Evolutionary conservation across 495 filamentous ascomycete genomes (phyloP).

Genomic region (Tuber melanosporum): DNA sequence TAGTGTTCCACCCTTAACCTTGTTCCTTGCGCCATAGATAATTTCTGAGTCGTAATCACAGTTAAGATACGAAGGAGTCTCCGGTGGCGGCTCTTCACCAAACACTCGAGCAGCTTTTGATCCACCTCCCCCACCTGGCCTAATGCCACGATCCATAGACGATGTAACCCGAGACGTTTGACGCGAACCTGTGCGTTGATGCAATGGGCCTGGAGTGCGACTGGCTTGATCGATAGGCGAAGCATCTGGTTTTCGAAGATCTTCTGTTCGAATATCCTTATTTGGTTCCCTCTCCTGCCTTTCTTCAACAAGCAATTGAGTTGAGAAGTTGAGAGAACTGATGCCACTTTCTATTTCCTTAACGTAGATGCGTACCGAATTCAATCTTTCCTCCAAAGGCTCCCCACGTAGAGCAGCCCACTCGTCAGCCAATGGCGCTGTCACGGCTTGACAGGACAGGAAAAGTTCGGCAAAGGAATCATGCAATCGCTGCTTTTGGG

Average conservation of each 20-base stretch:
- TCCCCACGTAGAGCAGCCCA: constrained; percentile 89
- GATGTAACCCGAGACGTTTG: constrained; percentile 25
- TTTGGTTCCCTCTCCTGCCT: constrained; percentile 50
- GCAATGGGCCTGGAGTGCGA: constrained; percentile 1
- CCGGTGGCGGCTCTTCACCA: constrained; percentile 69
- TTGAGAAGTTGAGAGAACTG: constrained; percentile 77
- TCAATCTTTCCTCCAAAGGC: constrained; percentile 81
- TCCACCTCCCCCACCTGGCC: constrained; percentile 6
- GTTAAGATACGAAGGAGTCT: constrained; percentile 72
- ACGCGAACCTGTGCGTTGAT: constrained; percentile 49
- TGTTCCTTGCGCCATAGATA: constrained; percentile 73
- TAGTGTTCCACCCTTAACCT: constrained; percentile 81
- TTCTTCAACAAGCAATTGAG: constrained; percentile 78
- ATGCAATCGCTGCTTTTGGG: constrained; percentile 85
- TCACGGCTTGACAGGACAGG: constrained; percentile 75
- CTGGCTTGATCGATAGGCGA: constrained; percentile 5
- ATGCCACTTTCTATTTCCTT: constrained; percentile 77
- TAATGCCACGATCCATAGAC: constrained; percentile 24
- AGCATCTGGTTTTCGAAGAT: constrained; percentile 20
- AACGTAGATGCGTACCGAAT: constrained; percentile 64
- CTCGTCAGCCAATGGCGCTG: constrained; percentile 85
- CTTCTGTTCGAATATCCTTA: constrained; percentile 30
- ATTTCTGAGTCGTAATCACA: constrained; percentile 89
- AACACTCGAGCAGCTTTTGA: constrained; percentile 85
- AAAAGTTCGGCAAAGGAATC: constrained; percentile 87